A percentile compares a stretch with the other conserved stretches of the same genome.
Conservation (phyloP, 1,284 basidiomycete species). For the Mycena sp. region DNA sequence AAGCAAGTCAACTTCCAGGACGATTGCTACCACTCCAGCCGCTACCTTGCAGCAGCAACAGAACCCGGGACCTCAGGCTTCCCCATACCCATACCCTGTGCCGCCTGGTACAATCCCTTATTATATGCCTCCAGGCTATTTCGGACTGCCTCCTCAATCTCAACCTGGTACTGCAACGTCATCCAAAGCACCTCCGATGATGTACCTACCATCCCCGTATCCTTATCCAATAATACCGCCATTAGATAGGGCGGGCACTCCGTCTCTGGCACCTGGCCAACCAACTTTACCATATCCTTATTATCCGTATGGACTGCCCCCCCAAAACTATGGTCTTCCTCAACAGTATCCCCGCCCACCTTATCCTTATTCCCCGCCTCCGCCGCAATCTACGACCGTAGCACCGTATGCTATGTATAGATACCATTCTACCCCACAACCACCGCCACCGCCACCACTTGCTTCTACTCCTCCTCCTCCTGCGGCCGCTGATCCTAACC, state of each 20-base stretch:
- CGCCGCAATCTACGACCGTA: neutral
- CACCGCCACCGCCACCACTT: neutral
- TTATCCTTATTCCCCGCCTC: neutral
- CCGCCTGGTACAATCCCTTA: constrained; percentile 44
- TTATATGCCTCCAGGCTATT: constrained; percentile 39
- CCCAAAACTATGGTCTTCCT: constrained; percentile 9
- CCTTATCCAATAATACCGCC: constrained; percentile 15
- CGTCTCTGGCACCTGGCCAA: neutral
- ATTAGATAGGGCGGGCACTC: neutral
- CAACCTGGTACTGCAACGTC: neutral
- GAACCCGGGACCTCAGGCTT: neutral
- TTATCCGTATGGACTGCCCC: constrained; percentile 18
- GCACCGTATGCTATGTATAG: constrained; percentile 6
- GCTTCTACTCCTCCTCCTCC: constrained; percentile 13
- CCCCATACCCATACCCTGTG: constrained; percentile 14
- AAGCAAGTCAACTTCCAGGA: neutral
- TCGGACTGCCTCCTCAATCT: constrained; percentile 8
- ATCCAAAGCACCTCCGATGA: constrained; percentile 16
- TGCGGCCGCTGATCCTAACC: neutral
- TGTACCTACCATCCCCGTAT: constrained; percentile 22
- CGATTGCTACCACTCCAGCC: neutral
- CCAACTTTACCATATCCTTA: constrained; percentile 15
- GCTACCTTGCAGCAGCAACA: neutral
- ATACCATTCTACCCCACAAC: constrained; percentile 9
- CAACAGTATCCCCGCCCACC: neutral